phyloP scores from a whole-genome alignment of 2,329 filamentous ascomycete species.

The Aspergillus felis region DNA sequence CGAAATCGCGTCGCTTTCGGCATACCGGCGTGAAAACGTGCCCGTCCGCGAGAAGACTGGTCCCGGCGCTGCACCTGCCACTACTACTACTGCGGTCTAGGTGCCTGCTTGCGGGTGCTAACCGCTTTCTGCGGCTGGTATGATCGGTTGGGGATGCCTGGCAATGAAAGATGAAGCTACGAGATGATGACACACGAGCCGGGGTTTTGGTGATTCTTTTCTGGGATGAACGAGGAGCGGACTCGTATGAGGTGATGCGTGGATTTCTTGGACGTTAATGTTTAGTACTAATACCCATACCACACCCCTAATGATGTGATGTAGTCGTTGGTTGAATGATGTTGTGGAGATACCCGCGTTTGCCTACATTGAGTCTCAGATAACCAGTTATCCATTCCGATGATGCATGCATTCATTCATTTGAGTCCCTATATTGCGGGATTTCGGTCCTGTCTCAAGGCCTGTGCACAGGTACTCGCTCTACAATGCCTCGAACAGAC shows the following conservation, averaged over 20 bases:
- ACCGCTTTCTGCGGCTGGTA: background rate
- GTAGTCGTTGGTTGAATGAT: background rate
- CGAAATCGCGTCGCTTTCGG: conserved; percentile 36
- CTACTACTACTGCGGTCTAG: conserved; percentile 4
- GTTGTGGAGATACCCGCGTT: background rate
- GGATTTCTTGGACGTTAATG: background rate
- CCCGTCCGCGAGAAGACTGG: conserved; percentile 23
- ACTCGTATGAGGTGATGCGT: background rate
- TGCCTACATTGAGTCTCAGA: background rate
- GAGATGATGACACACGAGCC: background rate
- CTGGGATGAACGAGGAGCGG: background rate
- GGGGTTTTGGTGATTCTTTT: background rate
- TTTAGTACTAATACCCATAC: background rate
- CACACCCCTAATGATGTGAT: background rate
- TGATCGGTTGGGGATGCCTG: background rate
- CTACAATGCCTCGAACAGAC: background rate
- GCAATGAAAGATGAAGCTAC: background rate
- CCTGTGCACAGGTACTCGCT: background rate
- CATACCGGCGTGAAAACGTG: conserved; percentile 22
- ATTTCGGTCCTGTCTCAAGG: no score
- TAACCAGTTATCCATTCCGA: background rate
- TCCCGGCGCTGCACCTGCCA: conserved; percentile 15
- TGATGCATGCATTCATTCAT: no score
- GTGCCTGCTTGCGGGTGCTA: background rate
- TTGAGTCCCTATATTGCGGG: background rate